These are phyloP conservation scores for Lathyrus oleraceus DNA, from an alignment of 306 rosid genomes.

Conservation along the genomic window DNA sequence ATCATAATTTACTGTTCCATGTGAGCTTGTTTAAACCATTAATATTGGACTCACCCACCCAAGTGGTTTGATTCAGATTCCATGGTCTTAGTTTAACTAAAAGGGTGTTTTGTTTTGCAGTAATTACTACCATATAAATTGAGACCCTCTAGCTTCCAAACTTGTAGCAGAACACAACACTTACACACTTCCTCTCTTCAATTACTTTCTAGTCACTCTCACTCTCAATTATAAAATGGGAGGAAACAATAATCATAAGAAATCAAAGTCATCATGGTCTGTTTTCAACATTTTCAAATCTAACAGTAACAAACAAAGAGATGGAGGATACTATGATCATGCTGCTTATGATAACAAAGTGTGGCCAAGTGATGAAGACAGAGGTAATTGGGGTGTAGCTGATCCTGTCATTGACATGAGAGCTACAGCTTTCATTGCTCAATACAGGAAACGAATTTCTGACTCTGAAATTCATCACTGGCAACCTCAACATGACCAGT, in stretches of 20 bases:
- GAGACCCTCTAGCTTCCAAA: constrained; percentile 24
- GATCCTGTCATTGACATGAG: constrained; percentile 66
- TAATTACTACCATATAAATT: too few relatives aligned
- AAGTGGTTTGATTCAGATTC: constrained; percentile 50
- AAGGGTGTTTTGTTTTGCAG: neutral
- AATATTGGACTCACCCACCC: constrained; percentile 28
- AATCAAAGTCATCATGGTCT: constrained; percentile 55
- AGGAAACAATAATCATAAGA: constrained; percentile 55
- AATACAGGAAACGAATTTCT: too few relatives aligned
- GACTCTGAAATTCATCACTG: too few relatives aligned
- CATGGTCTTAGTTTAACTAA: constrained; percentile 4
- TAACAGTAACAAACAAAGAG: constrained; percentile 32
- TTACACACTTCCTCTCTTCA: constrained; percentile 25
- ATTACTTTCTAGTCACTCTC: neutral
- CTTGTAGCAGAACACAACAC: constrained; percentile 22
- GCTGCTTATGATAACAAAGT: constrained; percentile 42
- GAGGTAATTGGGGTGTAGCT: constrained; percentile 50
- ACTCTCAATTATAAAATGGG: too few relatives aligned
- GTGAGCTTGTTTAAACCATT: constrained; percentile 42
- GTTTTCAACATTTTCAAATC: constrained; percentile 64
- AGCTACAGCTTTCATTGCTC: constrained; percentile 35
- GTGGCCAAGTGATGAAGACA: constrained; percentile 76
- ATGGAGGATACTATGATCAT: neutral
- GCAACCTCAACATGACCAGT: constrained; percentile 9
- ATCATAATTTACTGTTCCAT: constrained; percentile 33